Base-by-base conservation (phyloP, 164 flowering plant genomes). In the Dillenia turbinata region DNA sequence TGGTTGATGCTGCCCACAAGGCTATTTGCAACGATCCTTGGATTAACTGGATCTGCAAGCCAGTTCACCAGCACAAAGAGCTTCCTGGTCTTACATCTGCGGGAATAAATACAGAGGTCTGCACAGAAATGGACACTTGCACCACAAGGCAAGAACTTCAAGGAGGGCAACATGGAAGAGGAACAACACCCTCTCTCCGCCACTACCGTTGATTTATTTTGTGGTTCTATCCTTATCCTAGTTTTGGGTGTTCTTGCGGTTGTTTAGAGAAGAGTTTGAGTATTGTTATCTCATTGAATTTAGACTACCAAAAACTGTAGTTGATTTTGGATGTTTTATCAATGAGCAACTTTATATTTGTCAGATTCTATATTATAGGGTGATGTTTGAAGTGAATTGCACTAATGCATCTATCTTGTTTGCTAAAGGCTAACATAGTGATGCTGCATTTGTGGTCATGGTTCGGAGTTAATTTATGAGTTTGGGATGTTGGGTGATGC, bases 11-110 rank as follows among this genome's bases (percentile, higher is more conserved):
- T 56, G 89, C 90, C 6, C 90, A 85, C 64, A 79, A 75, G 65
- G 82, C 90, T 0, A 71, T 88, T 70, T 68, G 89, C 12, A 88
- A 85, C 72, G 90, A 88, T 68, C 90, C 88, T 17, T 54, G 71
- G 49, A 65, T 73, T 58, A 69, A 73, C 64, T 73, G 76, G 73
- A 73, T 73, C 16, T 69, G 76, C 61, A 69, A 73, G 43, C 73
- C 76, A 8, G 72, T 73, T 7, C 74, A 69, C 67, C 69, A 73
- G 66, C 71, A 72, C 65, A 68, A 71, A 49, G 75, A 68, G 66
- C 75, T 71, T 10, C 66, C 72, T 22, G 76, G 76, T 9, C 72
- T 72, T 22, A 72, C 76, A 2, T 68, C 76, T 24, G 72, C 72
- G 76, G 72, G 4, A 73, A 73, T 69, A 68, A 73, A 47, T 61